Conservation (phyloP, 2,329 filamentous ascomycete species). For the Colletotrichum caudatum region DNA sequence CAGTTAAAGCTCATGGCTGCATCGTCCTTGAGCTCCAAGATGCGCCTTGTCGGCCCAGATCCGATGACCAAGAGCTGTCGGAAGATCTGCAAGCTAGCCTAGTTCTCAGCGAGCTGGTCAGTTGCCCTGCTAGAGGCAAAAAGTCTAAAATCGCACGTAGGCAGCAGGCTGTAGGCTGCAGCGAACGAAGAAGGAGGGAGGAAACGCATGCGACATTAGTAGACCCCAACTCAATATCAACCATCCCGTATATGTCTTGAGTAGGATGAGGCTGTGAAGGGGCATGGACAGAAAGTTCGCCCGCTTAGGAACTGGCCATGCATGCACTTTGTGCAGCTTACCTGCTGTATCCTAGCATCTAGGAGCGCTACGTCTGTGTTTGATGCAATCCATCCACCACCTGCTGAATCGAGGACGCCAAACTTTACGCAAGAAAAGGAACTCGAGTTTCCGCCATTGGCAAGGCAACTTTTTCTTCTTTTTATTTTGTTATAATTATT, state of each 20-base stretch:
- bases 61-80: not conserved
- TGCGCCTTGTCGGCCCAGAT: not conserved
- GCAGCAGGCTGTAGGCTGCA: not conserved
- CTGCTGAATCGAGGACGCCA: no score
- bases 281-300: not conserved
- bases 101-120: not conserved
- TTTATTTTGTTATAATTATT: not conserved
- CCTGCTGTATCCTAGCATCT: no score
- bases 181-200: not conserved
- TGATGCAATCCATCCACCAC: no score
- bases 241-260: not conserved
- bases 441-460: constrained; percentile 36
- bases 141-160: constrained; percentile 19
- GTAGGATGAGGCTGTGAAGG: constrained; percentile 18
- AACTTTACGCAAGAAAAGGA: no score
- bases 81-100: not conserved
- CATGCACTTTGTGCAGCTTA: not conserved
- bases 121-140: not conserved
- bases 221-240: constrained; percentile 15
- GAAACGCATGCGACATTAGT: constrained; percentile 28
- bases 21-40: not conserved
- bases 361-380: not conserved
- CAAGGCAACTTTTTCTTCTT: not conserved
- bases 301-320: constrained; percentile 1
- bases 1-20: not conserved